Conservation (phyloP, 129 eudicot genomes). For the Kitagawia praeruptora region DNA sequence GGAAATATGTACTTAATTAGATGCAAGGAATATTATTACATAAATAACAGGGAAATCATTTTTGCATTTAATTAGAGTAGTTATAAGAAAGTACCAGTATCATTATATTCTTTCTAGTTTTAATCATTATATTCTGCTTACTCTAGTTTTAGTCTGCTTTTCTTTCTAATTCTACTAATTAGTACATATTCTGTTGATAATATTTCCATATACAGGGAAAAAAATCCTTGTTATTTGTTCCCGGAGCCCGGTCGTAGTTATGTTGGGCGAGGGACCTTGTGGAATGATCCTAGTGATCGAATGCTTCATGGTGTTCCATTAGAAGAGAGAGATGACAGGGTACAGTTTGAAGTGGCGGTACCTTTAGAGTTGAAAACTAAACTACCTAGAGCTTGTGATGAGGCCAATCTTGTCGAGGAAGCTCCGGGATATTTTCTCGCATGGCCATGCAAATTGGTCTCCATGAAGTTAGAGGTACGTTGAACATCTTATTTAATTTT, state of each 20-base stretch:
- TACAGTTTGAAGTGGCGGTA: background rate
- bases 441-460: background rate
- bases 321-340: background rate
- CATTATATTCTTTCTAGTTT: too few relatives aligned
- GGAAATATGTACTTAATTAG: too few relatives aligned
- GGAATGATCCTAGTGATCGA: background rate
- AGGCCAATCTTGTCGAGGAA: background rate
- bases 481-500: too few relatives aligned
- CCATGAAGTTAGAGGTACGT: too few relatives aligned
- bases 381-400: background rate
- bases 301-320: background rate
- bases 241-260: background rate
- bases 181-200: too few relatives aligned
- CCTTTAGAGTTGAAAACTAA: too few relatives aligned
- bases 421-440: background rate
- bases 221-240: background rate
- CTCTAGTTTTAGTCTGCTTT: too few relatives aligned
- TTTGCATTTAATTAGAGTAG: too few relatives aligned
- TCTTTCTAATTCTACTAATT: too few relatives aligned
- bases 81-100: too few relatives aligned
- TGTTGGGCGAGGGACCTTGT: background rate
- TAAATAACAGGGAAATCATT: too few relatives aligned
- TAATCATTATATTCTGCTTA: too few relatives aligned
- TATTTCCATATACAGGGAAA: background rate
- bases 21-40: fast-evolving